These are phyloP conservation scores for Monilinia laxa DNA, from an alignment of 2,329 filamentous ascomycete genomes.

Conservation along the genomic window DNA sequence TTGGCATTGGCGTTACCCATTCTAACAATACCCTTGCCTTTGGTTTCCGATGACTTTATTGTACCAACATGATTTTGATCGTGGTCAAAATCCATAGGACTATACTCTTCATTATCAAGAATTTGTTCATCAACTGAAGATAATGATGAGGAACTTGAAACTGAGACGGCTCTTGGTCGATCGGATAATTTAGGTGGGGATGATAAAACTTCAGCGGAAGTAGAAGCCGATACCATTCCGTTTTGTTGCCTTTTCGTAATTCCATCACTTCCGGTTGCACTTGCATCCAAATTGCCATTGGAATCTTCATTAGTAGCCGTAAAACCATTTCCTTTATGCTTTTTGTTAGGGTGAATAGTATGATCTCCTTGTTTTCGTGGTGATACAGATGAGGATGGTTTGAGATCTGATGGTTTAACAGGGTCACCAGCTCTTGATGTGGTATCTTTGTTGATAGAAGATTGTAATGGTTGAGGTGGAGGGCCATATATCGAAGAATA, in stretches of 20 bases:
- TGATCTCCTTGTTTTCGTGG: conserved; percentile 27
- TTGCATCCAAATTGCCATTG: conserved; percentile 27
- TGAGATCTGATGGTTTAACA: conserved; percentile 12
- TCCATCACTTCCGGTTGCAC: conserved; percentile 7
- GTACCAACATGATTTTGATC: conserved; percentile 20
- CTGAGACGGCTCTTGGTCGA: conserved; percentile 32
- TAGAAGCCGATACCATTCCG: conserved; percentile 15
- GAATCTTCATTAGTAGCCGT: conserved; percentile 28
- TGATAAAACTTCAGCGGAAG: conserved; percentile 6
- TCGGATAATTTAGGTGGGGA: conserved; percentile 18
- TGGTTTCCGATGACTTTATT: conserved; percentile 16
- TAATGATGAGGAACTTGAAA: conserved; percentile 42
- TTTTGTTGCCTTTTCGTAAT: conserved; percentile 19
- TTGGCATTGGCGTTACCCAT: conserved; percentile 26
- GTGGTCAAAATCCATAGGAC: conserved; percentile 24
- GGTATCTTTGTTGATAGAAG: conserved; percentile 12
- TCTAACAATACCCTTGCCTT: conserved; percentile 18
- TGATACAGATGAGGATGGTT: conserved; percentile 25
- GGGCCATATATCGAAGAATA: conserved; percentile 29
- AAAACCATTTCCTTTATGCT: conserved; percentile 32
- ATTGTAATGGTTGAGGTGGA: conserved; percentile 13
- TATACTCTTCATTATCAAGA: conserved; percentile 27
- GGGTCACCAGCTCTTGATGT: conserved; percentile 1
- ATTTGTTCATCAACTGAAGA: conserved; percentile 41
- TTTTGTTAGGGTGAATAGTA: conserved; percentile 34